Percentiles rank a stretch among this genome's conserved stretches.
Conservation (phyloP, 116 monocot species). For the Thalassia testudinum region DNA sequence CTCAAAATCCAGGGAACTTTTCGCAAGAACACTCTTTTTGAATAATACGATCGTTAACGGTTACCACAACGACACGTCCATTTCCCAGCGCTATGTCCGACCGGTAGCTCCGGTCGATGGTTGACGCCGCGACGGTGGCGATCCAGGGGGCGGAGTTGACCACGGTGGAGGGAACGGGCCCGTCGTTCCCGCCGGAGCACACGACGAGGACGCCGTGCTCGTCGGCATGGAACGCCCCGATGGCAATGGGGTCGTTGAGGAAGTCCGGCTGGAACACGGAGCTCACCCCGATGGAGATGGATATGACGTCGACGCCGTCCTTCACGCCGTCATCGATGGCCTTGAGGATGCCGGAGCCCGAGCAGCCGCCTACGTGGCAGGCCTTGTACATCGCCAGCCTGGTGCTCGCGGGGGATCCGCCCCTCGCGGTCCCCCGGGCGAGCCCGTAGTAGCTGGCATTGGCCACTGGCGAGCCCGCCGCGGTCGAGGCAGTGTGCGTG, state of each 20-base stretch:
- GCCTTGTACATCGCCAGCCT: slow-evolving; percentile 90
- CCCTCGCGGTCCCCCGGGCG: slow-evolving; percentile 60
- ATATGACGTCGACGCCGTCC: slow-evolving; percentile 85
- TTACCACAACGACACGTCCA: slow-evolving; percentile 52
- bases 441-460: slow-evolving; percentile 81
- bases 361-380: slow-evolving; percentile 76
- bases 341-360: slow-evolving; percentile 58
- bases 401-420: slow-evolving; percentile 69
- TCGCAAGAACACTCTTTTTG: too few relatives aligned
- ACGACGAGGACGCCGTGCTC: slow-evolving; percentile 72
- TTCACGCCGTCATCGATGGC: slow-evolving; percentile 84
- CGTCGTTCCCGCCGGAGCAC: slow-evolving; percentile 93
- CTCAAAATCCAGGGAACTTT: too few relatives aligned
- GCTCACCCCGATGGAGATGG: slow-evolving; percentile 88
- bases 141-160: slow-evolving; percentile 97
- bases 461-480: slow-evolving; percentile 37
- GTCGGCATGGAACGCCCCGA: slow-evolving; percentile 84
- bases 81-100: slow-evolving; percentile 70
- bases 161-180: slow-evolving; percentile 77
- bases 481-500: slow-evolving; percentile 88
- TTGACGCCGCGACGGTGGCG: slow-evolving; percentile 77
- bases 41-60: too few relatives aligned
- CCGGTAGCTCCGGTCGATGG: slow-evolving; percentile 67
- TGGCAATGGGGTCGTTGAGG: slow-evolving; percentile 76
- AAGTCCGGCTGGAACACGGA: slow-evolving; percentile 83